phyloP scores from a whole-genome alignment of 2,329 filamentous ascomycete species.

The Volutella citrinella region DNA sequence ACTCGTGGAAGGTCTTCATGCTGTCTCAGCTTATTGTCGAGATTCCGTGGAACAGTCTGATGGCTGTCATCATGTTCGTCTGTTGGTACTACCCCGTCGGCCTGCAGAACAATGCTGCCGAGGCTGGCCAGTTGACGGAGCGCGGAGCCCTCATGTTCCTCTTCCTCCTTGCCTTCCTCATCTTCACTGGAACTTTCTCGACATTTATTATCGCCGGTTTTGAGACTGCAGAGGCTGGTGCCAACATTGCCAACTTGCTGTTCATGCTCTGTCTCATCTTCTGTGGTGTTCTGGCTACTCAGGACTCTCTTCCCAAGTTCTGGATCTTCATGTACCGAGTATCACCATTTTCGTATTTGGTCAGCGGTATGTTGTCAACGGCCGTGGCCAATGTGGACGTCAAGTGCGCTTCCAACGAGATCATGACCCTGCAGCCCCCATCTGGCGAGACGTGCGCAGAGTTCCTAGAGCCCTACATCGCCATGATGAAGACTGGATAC shows the following conservation, averaged over 20 bases:
- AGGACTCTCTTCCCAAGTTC: slow-evolving; percentile 56
- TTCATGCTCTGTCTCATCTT: slow-evolving; percentile 57
- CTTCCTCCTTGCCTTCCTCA: slow-evolving; percentile 69
- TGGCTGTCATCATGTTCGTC: slow-evolving; percentile 73
- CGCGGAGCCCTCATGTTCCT: slow-evolving; percentile 79
- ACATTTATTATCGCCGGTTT: slow-evolving; percentile 70
- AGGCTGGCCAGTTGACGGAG: slow-evolving; percentile 58
- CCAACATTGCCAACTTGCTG: slow-evolving; percentile 63
- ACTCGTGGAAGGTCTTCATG: slow-evolving; percentile 84
- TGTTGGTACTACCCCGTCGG: slow-evolving; percentile 87
- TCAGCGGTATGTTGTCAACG: slow-evolving; percentile 68
- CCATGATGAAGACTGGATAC: slow-evolving; percentile 47
- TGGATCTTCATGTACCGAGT: slow-evolving; percentile 57
- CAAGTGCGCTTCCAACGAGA: slow-evolving; percentile 67
- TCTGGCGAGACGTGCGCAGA: slow-evolving; percentile 53
- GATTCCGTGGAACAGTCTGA: slow-evolving; percentile 77
- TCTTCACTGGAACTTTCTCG: slow-evolving; percentile 80
- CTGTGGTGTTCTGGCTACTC: slow-evolving; percentile 25
- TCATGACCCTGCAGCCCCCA: slow-evolving; percentile 61
- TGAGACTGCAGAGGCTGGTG: slow-evolving; percentile 62
- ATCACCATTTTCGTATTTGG: slow-evolving; percentile 79
- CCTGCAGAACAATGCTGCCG: slow-evolving; percentile 66
- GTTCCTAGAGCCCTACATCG: slow-evolving; percentile 55
- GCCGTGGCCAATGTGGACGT: slow-evolving; percentile 67
- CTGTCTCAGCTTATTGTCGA: slow-evolving; percentile 80